Evolutionary conservation across 2,329 filamentous ascomycete genomes (phyloP).

Genomic region (Macrophomina tecta): DNA sequence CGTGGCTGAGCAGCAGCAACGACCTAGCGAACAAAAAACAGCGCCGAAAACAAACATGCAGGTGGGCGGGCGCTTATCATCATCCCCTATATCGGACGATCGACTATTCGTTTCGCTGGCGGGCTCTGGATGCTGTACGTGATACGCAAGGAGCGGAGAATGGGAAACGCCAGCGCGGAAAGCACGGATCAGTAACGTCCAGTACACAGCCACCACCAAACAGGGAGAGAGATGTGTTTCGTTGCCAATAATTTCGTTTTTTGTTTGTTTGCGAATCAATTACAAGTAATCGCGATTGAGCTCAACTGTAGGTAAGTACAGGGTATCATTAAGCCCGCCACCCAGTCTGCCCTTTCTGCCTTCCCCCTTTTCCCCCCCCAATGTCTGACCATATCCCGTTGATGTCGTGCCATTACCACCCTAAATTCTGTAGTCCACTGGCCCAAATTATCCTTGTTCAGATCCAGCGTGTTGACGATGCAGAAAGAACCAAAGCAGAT

Average conservation of each 20-base stretch:
- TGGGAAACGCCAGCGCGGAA: not conserved
- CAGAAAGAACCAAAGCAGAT: not conserved
- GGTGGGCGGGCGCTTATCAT: not conserved
- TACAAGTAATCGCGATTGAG: not conserved
- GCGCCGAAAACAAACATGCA: not conserved
- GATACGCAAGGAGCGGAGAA: not conserved
- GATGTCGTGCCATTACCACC: constrained; percentile 15
- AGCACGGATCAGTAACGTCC: not conserved
- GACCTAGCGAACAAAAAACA: not conserved
- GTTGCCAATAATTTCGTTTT: not conserved
- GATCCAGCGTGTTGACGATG: constrained; percentile 4
- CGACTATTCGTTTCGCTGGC: not conserved
- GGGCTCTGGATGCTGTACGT: not conserved
- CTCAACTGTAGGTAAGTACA: constrained; percentile 20
- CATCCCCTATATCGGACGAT: not conserved
- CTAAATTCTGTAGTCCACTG: not conserved
- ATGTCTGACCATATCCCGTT: not conserved
- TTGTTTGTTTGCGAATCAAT: not conserved
- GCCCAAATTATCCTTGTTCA: constrained; percentile 11
- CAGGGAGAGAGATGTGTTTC: not conserved
- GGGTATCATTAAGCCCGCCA: constrained; percentile 20
- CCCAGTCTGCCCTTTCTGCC: no score
- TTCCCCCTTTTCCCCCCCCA: not conserved
- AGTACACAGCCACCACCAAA: not conserved
- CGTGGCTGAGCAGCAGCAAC: not conserved